Conservation (phyloP, 805 yeast genomes). For the Starmerella vaccinii region DNA sequence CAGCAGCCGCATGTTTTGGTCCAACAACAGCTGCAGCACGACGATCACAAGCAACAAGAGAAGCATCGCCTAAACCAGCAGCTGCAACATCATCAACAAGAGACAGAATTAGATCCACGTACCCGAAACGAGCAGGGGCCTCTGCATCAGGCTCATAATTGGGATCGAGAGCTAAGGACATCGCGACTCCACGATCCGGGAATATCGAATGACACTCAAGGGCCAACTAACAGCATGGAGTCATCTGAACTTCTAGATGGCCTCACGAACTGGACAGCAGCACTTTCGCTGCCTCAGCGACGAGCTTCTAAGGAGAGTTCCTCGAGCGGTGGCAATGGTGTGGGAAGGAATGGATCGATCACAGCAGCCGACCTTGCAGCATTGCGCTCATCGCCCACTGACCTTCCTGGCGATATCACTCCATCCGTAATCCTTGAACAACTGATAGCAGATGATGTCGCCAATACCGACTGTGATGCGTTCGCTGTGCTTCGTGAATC, state of each 20-base stretch:
- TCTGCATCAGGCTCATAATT: background rate
- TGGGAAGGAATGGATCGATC: background rate
- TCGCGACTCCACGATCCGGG: background rate
- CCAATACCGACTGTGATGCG: background rate
- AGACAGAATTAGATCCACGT: too few species aligned
- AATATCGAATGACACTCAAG: background rate
- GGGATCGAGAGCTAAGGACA: background rate
- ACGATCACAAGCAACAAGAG: background rate
- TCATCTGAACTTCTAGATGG: background rate
- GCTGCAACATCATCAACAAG: background rate
- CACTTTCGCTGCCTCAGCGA: background rate
- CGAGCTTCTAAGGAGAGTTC: background rate
- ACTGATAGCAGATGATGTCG: background rate
- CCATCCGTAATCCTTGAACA: background rate
- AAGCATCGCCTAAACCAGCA: background rate
- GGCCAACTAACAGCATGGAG: background rate
- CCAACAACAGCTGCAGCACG: background rate
- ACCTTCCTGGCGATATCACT: background rate
- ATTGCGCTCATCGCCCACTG: background rate
- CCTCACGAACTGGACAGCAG: background rate
- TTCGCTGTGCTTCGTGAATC: background rate
- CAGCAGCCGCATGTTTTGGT: background rate
- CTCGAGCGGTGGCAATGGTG: background rate
- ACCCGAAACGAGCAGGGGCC: background rate
- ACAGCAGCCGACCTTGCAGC: background rate